These are phyloP conservation scores for Endoconidiophora laricicola DNA, from an alignment of 2,329 filamentous ascomycete species.

Conservation along the genomic window DNA sequence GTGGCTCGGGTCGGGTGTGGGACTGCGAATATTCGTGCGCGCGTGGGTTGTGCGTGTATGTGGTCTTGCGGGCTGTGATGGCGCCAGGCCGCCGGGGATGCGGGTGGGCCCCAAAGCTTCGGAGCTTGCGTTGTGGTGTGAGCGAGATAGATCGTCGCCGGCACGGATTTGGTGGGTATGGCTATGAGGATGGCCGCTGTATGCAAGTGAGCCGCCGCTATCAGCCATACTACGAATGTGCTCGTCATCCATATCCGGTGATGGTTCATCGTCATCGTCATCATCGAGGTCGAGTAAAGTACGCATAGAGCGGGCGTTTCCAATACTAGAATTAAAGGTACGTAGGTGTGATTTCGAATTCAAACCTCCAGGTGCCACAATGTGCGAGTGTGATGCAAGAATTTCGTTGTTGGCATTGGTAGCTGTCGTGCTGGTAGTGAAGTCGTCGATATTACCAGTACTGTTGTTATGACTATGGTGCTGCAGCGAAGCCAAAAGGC, in stretches of 20 bases:
- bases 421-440: too few relatives aligned
- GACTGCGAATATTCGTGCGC: slow-evolving; percentile 1
- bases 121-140: slow-evolving; percentile 5
- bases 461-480: background rate
- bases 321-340: background rate
- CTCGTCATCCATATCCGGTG: background rate
- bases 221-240: slow-evolving; percentile 1
- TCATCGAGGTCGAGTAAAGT: slow-evolving; percentile 8
- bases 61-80: background rate
- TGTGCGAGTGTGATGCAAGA: background rate
- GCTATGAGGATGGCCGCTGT: background rate
- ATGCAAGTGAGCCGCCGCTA: background rate
- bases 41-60: slow-evolving; percentile 4
- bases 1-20: background rate
- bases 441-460: background rate
- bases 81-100: background rate
- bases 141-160: slow-evolving; percentile 3
- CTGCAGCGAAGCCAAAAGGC: slow-evolving; percentile 1
- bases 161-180: background rate
- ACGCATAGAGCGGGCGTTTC: slow-evolving; percentile 7
- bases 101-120: slow-evolving; percentile 1
- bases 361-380: background rate
- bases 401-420: background rate
- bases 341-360: background rate
- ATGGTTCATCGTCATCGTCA: background rate